Evolutionary conservation across 2,329 filamentous ascomycete species (phyloP), one percentile per base, ranked within the genome.

Genomic region (Talaromyces sp.): DNA sequence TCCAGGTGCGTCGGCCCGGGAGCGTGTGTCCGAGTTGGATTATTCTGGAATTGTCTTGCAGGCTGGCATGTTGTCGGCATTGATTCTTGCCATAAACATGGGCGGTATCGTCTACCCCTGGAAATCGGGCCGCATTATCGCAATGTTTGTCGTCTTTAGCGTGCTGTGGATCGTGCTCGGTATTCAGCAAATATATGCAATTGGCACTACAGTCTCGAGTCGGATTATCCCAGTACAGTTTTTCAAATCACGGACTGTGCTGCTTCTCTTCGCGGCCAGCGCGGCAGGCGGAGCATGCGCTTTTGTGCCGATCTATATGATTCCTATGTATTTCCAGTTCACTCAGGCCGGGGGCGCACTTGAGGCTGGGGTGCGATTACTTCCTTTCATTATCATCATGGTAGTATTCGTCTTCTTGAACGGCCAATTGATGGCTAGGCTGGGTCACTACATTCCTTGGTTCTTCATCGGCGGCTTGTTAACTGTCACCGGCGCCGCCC

Each of bases 291-390:
- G 76, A 2, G 72, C 73, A 6, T 70, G 77, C 27, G 78, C 78
- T 51, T 76, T 82, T 49, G 51, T 65, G 36, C 47, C 76, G 0
- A 74, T 83, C 10, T 86, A 85, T 73, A 86, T 83, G 73, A 79
- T 83, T 13, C 84, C 84, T 0, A 74, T 86, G 0, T 85, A 79
- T 73, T 85, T 85, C 71, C 81, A 84, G 64, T 86, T 85, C 69
- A 77, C 78, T 0, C 76, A 75, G 2, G 79, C 79, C 10, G 81
- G 82, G 51, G 72, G 69, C 0, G 73, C 72, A 3, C 51, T 74
- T 3, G 68, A 60, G 31, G 69, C 73, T 17, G 70, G 70, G 2
- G 72, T 77, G 4, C 71, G 70, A 8, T 68, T 77, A 10, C 65
- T 75, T 5, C 73, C 72, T 10, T 72, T 69, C 58, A 67, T 75